Evolutionary conservation across 2,329 filamentous ascomycete genomes (phyloP).

Genomic region (Claviceps sp.): DNA sequence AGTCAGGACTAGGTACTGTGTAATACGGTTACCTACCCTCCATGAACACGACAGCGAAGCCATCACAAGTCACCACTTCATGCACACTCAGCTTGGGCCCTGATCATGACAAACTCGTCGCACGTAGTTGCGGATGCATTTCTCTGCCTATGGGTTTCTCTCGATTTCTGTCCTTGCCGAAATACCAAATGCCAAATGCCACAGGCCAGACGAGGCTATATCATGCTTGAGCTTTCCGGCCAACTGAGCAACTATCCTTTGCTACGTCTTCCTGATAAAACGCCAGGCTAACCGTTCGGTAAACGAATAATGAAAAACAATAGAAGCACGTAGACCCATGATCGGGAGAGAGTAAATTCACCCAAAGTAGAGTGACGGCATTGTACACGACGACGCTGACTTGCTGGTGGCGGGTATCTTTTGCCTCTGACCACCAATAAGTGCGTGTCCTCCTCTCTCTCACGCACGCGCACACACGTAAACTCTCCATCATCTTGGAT

Average conservation of each 20-base stretch:
- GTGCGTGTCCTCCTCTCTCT: not conserved
- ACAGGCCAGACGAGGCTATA: not conserved
- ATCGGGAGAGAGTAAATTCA: not conserved
- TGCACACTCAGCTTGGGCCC: not conserved
- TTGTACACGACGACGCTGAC: not conserved
- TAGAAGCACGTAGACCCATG: not conserved
- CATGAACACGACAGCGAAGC: not conserved
- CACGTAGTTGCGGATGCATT: not conserved
- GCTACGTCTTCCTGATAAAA: conserved; percentile 3
- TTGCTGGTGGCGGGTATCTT: not conserved
- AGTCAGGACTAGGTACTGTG: too few species aligned
- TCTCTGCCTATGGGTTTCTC: not conserved
- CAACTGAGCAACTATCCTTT: conserved; percentile 3
- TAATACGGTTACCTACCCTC: too few species aligned
- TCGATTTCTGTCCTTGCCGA: not conserved
- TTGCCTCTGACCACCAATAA: conserved; percentile 1
- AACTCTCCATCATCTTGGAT: conserved; percentile 23
- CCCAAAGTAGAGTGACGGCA: not conserved
- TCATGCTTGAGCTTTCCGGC: not conserved
- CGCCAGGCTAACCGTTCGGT: conserved; percentile 1
- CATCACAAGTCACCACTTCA: not conserved
- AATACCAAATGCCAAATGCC: not conserved
- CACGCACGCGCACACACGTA: not conserved
- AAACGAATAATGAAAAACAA: not conserved
- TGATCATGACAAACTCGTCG: not conserved